These are phyloP conservation scores for Aspergillus ellipticus DNA, from an alignment of 495 filamentous ascomycete genomes.

Conservation along the genomic window DNA sequence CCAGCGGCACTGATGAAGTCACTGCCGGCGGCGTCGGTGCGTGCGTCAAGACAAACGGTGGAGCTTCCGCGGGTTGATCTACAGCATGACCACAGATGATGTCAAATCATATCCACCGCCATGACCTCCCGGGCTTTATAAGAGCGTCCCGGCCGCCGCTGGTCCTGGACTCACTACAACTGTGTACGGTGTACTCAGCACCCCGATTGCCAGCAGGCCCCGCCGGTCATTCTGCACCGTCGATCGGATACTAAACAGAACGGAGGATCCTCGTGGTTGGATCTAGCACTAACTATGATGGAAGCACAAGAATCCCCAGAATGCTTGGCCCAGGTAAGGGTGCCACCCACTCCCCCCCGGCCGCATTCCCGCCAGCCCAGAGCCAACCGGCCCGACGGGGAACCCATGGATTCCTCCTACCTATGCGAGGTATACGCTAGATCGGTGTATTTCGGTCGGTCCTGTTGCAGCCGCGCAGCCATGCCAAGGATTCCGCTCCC, in stretches of 20 bases:
- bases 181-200: neutral
- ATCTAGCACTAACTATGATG: conserved; percentile 8
- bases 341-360: neutral
- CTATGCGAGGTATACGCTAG: neutral
- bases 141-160: neutral
- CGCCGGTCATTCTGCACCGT: conserved; percentile 7
- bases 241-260: conserved; percentile 11
- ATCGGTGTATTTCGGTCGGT: neutral
- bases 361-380: neutral
- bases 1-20: conserved; percentile 8
- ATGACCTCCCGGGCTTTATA: neutral
- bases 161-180: neutral
- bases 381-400: neutral
- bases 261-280: conserved; percentile 6
- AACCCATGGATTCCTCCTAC: neutral
- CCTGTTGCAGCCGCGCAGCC: neutral
- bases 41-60: neutral
- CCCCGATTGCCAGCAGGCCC: neutral
- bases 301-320: conserved; percentile 14
- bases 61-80: conserved; percentile 2
- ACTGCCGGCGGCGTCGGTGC: neutral
- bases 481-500: conserved; percentile 9
- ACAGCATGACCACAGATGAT: conserved; percentile 8
- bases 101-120: conserved; percentile 6
- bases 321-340: conserved; percentile 25